Conservation (phyloP, 306 rosid species). For the Senna tora region DNA sequence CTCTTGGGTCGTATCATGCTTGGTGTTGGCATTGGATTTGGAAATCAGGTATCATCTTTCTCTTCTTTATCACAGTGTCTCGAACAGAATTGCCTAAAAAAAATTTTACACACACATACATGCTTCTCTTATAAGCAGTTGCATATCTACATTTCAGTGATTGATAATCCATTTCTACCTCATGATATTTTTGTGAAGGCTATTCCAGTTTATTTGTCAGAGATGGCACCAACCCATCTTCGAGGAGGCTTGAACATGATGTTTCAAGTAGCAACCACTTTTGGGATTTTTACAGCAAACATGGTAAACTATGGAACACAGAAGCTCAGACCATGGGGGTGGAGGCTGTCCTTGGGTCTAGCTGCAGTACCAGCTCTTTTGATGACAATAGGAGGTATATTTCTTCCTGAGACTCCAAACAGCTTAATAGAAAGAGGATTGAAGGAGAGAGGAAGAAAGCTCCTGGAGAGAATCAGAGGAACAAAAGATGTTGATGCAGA, state of each 20-base stretch:
- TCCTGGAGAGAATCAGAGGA: slow-evolving; percentile 60
- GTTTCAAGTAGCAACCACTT: slow-evolving; percentile 72
- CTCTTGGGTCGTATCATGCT: slow-evolving; percentile 87
- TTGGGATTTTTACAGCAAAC: slow-evolving; percentile 69
- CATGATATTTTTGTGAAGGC: slow-evolving; percentile 47
- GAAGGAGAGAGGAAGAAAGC: slow-evolving; percentile 48
- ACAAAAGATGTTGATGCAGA: slow-evolving; percentile 58
- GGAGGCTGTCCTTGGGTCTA: slow-evolving; percentile 71
- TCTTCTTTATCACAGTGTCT: background rate
- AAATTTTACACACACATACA: no score
- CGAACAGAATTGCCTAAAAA: no score
- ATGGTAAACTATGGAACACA: slow-evolving; percentile 70
- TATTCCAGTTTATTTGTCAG: slow-evolving; percentile 65
- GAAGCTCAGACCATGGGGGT: slow-evolving; percentile 63
- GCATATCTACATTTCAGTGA: no score
- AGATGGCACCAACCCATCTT: slow-evolving; percentile 72
- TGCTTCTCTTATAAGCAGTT: no score
- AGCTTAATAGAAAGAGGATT: slow-evolving; percentile 57
- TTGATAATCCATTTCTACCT: background rate
- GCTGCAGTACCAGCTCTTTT: slow-evolving; percentile 59
- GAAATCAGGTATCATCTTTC: slow-evolving; percentile 70
- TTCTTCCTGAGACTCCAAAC: slow-evolving; percentile 72
- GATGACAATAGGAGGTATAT: slow-evolving; percentile 66
- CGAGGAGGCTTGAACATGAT: slow-evolving; percentile 70
- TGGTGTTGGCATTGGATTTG: slow-evolving; percentile 95